Conservation (phyloP, 2,329 filamentous ascomycete genomes). For the Lizonia empirigonia region DNA sequence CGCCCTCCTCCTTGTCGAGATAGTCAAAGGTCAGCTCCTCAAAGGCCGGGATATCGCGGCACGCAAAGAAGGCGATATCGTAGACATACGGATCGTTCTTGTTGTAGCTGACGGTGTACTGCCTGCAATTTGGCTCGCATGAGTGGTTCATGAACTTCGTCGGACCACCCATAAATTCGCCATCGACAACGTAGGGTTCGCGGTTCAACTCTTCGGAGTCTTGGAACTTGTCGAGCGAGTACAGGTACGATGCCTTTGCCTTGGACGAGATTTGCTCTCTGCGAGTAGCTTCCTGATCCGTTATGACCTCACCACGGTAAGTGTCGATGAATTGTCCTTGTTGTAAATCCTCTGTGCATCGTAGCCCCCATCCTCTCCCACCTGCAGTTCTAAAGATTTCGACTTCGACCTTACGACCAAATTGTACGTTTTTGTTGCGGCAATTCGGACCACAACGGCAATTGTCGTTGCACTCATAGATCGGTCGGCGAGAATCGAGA, state of each 20-base stretch:
- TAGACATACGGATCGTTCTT: constrained; percentile 76
- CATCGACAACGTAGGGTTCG: constrained; percentile 59
- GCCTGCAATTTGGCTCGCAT: constrained; percentile 77
- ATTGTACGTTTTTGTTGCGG: constrained; percentile 77
- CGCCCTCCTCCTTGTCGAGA: constrained; percentile 66
- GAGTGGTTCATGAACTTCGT: constrained; percentile 85
- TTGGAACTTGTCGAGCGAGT: constrained; percentile 80
- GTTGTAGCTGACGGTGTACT: constrained; percentile 80
- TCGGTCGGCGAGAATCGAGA: constrained; percentile 54
- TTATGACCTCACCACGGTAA: constrained; percentile 69
- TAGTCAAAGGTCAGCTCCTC: constrained; percentile 84
- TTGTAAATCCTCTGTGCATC: constrained; percentile 66
- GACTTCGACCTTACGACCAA: constrained; percentile 71
- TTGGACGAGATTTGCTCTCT: constrained; percentile 64
- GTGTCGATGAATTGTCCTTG: constrained; percentile 79
- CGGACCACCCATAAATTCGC: constrained; percentile 77
- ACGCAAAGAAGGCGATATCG: constrained; percentile 77
- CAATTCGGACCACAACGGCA: constrained; percentile 70
- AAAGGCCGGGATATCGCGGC: constrained; percentile 66
- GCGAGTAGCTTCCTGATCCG: constrained; percentile 63
- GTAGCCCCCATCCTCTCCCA: constrained; percentile 79
- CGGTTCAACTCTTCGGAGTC: constrained; percentile 60
- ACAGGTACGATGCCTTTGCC: constrained; percentile 79
- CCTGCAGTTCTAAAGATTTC: constrained; percentile 74
- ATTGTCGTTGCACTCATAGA: constrained; percentile 79